These are phyloP conservation scores for Lunasporangiospora selenospora DNA, from an alignment of 192 early-diverging fungal genomes.

Conservation along the genomic window DNA sequence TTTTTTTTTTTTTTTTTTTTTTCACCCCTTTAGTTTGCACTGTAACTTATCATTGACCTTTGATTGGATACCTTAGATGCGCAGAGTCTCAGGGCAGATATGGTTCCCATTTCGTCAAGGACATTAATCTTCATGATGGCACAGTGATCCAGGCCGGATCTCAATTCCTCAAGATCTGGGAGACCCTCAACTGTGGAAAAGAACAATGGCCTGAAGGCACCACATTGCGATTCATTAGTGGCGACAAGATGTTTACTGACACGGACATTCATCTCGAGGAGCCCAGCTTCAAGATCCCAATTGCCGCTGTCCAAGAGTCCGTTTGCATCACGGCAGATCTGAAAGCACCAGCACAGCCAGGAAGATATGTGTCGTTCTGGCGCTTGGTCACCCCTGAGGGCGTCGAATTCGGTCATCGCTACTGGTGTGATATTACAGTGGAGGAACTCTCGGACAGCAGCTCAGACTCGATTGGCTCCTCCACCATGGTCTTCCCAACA, in stretches of 20 bases:
- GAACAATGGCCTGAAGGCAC: conserved; percentile 67
- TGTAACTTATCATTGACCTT: too few relatives aligned
- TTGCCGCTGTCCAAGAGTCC: conserved; percentile 58
- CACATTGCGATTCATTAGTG: conserved; percentile 60
- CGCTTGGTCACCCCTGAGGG: conserved; percentile 64
- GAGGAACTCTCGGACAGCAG: conserved; percentile 51
- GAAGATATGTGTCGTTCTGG: conserved; percentile 68
- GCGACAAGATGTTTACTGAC: conserved; percentile 57
- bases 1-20: too few relatives aligned
- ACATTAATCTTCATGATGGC: conserved; percentile 72
- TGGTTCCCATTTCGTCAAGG: conserved; percentile 63
- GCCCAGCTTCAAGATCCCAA: conserved; percentile 49
- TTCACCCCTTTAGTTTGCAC: too few relatives aligned
- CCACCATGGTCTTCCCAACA: conserved; percentile 53
- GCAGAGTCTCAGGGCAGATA: neutral
- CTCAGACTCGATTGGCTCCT: conserved; percentile 45
- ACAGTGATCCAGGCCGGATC: conserved; percentile 59
- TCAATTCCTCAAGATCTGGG: conserved; percentile 77
- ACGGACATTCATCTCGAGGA: conserved; percentile 25
- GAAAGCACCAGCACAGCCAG: conserved; percentile 64
- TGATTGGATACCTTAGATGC: too few relatives aligned
- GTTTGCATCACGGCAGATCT: conserved; percentile 67
- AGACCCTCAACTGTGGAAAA: conserved; percentile 65
- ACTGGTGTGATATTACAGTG: conserved; percentile 74
- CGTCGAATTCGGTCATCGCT: conserved; percentile 65